Base-by-base conservation (phyloP, 441 rosid genomes). In the Lagerstroemia fauriei region DNA sequence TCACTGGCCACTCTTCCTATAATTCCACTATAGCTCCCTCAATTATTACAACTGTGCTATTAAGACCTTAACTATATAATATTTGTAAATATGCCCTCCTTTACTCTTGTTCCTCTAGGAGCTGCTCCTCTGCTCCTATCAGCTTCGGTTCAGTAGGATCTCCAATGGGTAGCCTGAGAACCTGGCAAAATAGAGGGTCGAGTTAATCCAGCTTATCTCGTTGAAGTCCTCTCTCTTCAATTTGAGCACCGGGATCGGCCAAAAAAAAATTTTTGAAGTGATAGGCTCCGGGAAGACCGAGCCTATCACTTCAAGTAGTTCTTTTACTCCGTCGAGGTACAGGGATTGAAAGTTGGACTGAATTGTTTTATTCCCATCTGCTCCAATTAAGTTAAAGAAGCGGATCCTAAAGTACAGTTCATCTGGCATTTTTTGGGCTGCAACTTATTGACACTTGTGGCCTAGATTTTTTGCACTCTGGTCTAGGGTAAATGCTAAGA, bases 241-340 rank as follows among this genome's bases (percentile, higher is more conserved):
- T 16, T 74, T 75, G 31, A 79, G 44, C 38, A 68, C 81, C 17
- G 81, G 81, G 51, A 79, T n/a, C n/a, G n/a, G n/a, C n/a, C n/a
- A n/a, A n/a, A n/a, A n/a, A n/a, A n/a, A n/a, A n/a, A n/a, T n/a
- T n/a, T n/a, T n/a, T n/a, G n/a, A n/a, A n/a, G n/a, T n/a, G n/a
- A n/a, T n/a, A n/a, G n/a, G n/a, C 38, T 79, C 81, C 17, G 81
- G 81, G 51, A 79, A 79, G 38, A 11, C 41, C 8, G 41, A 47
- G 57, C 84, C 63, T 87, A 80, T 83, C 78, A 82, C 68, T 2
- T 44, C 50, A 16, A 88, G 59, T 63, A 90, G 90, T 20, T 72
- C 81, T 3, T 57, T 48, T 1, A 85, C 73, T 63, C 85, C 32
- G 75, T 89, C 90, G 4, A 89, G 88, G 71, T 70, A 88, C 70